phyloP scores from a whole-genome alignment of 176 grass and related monocot species.

The Alopecurus myosuroides region DNA sequence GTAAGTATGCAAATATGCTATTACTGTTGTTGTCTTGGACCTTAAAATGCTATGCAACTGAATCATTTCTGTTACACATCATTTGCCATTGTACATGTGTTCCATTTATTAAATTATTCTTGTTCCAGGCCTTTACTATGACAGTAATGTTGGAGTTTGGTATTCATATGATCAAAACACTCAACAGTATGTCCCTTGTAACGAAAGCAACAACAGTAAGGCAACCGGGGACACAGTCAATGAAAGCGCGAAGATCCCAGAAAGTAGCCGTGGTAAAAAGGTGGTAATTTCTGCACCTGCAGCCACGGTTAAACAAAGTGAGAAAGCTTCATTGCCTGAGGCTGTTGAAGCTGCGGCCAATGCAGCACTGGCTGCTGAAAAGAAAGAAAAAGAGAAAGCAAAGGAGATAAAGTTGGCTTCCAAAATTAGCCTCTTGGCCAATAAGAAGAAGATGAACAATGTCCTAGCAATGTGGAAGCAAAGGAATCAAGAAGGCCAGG shows the following conservation, averaged over 20 bases:
- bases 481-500: slow-evolving; percentile 91
- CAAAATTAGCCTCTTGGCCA: slow-evolving; percentile 77
- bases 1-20: slow-evolving; percentile 31
- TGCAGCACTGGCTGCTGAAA: slow-evolving; percentile 90
- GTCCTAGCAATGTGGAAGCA: slow-evolving; percentile 98
- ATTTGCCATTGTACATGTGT: background rate
- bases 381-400: slow-evolving; percentile 91
- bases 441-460: slow-evolving; percentile 99
- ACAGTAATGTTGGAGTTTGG: slow-evolving; percentile 82
- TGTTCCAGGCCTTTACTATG: slow-evolving; percentile 87
- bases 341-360: slow-evolving; percentile 88
- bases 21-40: background rate
- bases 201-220: slow-evolving; percentile 55
- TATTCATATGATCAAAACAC: slow-evolving; percentile 80
- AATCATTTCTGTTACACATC: background rate
- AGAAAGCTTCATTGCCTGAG: slow-evolving; percentile 72
- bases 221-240: slow-evolving; percentile 32
- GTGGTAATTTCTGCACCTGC: slow-evolving; percentile 92
- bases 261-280: slow-evolving; percentile 58
- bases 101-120: slow-evolving; percentile 25
- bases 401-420: slow-evolving; percentile 93
- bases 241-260: slow-evolving; percentile 56
- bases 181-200: slow-evolving; percentile 85
- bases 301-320: slow-evolving; percentile 66
- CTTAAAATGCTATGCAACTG: background rate